Conservation (phyloP, 2,329 filamentous ascomycete genomes). For the Pestalotiopsis sp. region DNA sequence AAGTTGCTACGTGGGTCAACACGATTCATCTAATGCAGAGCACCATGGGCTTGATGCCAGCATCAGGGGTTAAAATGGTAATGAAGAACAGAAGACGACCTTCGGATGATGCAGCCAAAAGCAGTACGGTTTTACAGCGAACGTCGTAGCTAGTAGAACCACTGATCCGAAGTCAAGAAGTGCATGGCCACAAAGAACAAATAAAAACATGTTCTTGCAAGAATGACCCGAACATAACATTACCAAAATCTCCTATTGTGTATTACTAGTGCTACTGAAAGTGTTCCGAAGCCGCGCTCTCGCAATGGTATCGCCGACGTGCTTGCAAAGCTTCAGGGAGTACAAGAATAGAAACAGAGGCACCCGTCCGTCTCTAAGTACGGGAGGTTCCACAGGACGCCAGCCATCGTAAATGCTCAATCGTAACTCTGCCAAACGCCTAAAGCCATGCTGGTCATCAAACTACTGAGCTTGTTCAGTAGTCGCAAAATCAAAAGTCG, state of each 20-base stretch:
- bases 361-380: neutral
- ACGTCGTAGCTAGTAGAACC: too few relatives aligned
- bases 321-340: neutral
- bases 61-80: too few relatives aligned
- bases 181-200: neutral
- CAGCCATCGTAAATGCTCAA: slow-evolving; percentile 5
- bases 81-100: too few relatives aligned
- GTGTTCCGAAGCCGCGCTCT: neutral
- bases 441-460: neutral
- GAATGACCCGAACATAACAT: neutral
- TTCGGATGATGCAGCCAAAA: too few relatives aligned
- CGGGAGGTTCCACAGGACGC: neutral
- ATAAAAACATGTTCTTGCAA: neutral
- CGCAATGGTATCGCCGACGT: neutral
- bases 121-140: too few relatives aligned
- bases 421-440: neutral
- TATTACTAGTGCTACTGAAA: neutral
- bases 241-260: neutral
- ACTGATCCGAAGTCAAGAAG: neutral
- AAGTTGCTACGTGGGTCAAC: too few relatives aligned
- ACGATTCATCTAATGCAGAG: too few relatives aligned
- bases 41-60: too few relatives aligned
- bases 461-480: slow-evolving; percentile 14
- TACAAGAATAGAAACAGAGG: neutral
- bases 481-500: slow-evolving; percentile 15